Evolutionary conservation across 108 stramenopile species (phyloP), one percentile per base, ranked within the genome.

Genomic region (Skeletonema marinoi): DNA sequence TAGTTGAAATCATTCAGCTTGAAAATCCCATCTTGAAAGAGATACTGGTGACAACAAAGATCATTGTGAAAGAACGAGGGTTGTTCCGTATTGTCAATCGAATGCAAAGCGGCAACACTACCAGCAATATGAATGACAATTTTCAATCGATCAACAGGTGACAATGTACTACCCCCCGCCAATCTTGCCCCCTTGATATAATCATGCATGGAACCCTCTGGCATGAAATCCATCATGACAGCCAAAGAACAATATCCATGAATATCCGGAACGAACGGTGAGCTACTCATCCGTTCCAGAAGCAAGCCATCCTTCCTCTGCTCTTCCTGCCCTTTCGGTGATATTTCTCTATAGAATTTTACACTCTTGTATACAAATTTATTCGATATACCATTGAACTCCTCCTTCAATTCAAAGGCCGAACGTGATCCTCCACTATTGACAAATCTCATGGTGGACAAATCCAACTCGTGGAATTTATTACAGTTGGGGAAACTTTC

Each of bases 1-100:
- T 67, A 82, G 61, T 87, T 81, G 46, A 87, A 87, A 56, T 87
- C 87, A 70, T 83, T 83, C 36, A 87, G 69, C 81, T 87, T 85
- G 81, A 82, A 85, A 11, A 85, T 12, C n/a, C 87, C 87, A 66
- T 87, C 63, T 41, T 85, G 83, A 41, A 87, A 80, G 17, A 87
- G 31, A n/a, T 72, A 78, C 19, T 77, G 76, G 32, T 72, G 71
- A 48, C 76, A 71, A n/a, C 71, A 72, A 25, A 77, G 19, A 65
- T 78, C 78, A 31, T 68, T 67, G 61, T 78, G 78, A 11, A 66
- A 32, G 29, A 78, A 38, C 2, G 66, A 56, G 14, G 72, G 39
- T 13, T 61, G 60, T n/a, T 65, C 62, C 13, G 71, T 68, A 4
- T 32, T 32, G 30, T 75, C 74, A 17, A 75, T 70, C 25, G 63